Evolutionary conservation across 1,139 yeast species (phyloP).

Genomic region (Sugiyamaella paludigena): DNA sequence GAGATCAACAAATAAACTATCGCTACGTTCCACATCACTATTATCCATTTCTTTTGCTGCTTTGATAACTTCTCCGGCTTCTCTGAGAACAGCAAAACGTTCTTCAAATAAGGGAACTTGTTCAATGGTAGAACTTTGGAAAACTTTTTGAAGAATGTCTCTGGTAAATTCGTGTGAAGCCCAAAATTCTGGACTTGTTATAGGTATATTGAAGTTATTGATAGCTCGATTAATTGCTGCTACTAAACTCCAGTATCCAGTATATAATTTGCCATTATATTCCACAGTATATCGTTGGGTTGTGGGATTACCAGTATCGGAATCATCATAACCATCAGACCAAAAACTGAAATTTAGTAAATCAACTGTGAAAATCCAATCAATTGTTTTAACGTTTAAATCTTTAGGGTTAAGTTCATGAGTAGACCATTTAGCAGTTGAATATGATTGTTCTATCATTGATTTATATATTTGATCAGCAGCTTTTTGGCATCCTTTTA

Average conservation of each 20-base stretch:
- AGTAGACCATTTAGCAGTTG: conserved; percentile 39
- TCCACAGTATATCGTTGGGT: conserved; percentile 37
- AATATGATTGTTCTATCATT: conserved; percentile 35
- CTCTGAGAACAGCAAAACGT: conserved; percentile 37
- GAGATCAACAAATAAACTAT: conserved; percentile 24
- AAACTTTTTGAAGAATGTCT: conserved; percentile 31
- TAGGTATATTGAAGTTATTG: conserved; percentile 37
- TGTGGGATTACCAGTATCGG: conserved; percentile 35
- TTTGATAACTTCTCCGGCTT: conserved; percentile 37
- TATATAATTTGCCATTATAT: conserved; percentile 37
- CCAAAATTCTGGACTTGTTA: conserved; percentile 42
- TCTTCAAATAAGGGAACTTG: conserved; percentile 38
- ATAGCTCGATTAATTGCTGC: conserved; percentile 45
- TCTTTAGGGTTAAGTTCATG: conserved; percentile 39
- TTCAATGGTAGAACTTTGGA: conserved; percentile 36
- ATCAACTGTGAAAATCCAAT: conserved; percentile 45
- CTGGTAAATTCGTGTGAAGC: conserved; percentile 28
- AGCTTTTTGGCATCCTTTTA: conserved; percentile 31
- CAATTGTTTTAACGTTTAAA: conserved; percentile 27
- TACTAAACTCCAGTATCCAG: conserved; percentile 47
- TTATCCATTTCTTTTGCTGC: conserved; percentile 12
- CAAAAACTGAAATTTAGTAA: conserved; percentile 45
- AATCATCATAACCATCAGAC: conserved; percentile 37
- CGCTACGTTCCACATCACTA: background rate
- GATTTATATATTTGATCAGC: conserved; percentile 31